Conservation (phyloP, 2,329 filamentous ascomycete species). For the Trichoderma sp. region DNA sequence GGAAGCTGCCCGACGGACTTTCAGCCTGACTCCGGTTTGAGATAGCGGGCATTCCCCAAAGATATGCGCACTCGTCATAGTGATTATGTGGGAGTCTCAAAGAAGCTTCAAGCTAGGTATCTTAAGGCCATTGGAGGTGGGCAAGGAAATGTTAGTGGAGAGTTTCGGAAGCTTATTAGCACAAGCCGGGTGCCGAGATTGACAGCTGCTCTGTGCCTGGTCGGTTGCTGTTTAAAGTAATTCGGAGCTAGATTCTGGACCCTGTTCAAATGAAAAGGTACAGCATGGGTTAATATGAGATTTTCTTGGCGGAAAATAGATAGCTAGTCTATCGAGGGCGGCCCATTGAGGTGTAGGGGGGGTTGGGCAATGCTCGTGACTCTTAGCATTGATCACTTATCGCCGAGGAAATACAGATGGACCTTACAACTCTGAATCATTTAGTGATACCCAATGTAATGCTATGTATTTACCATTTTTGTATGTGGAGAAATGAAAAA, state of each 20-base stretch:
- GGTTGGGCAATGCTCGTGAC: background rate
- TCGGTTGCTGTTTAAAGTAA: background rate
- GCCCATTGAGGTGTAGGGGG: background rate
- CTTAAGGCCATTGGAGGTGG: background rate
- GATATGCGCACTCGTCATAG: background rate
- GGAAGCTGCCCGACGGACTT: background rate
- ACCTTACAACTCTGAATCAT: background rate
- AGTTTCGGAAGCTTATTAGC: background rate
- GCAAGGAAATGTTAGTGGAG: background rate
- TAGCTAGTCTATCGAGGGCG: background rate
- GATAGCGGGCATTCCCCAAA: background rate
- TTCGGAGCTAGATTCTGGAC: background rate
- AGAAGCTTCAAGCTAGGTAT: background rate
- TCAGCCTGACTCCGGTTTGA: background rate
- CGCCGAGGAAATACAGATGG: background rate
- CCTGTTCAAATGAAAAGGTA: background rate
- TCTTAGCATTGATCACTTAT: background rate
- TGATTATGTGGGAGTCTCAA: background rate
- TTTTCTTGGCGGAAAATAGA: background rate
- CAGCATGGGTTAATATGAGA: background rate
- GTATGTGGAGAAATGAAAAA: background rate
- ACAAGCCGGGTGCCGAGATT: background rate
- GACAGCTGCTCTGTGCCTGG: background rate
- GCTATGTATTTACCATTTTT: background rate
- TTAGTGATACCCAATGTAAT: background rate